phyloP scores from a whole-genome alignment of 202 grass and related monocot genomes.

The Brachypodium distachyon region DNA sequence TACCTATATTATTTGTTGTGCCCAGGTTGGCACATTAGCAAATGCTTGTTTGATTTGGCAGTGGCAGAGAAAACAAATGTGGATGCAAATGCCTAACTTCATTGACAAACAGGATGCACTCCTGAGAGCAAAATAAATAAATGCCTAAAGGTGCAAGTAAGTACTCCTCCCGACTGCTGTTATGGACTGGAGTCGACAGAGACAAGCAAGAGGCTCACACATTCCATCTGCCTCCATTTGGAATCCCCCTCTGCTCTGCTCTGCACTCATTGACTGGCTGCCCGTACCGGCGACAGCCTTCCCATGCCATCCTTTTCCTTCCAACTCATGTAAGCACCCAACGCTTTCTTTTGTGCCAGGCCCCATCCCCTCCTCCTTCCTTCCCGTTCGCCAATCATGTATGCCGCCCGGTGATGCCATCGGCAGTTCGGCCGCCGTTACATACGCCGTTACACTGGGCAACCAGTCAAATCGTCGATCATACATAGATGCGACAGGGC shows the following conservation, averaged over 20 bases:
- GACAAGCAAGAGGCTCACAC: not conserved
- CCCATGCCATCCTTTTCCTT: not conserved
- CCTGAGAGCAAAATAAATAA: not conserved
- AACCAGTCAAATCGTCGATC: not conserved
- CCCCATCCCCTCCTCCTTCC: conserved; percentile 4
- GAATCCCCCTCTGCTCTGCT: conserved; percentile 8
- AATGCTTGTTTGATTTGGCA: not conserved
- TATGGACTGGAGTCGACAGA: not conserved
- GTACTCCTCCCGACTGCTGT: not conserved
- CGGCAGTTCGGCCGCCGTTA: not conserved
- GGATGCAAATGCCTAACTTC: not conserved
- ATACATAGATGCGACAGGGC: not conserved
- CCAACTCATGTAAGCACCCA: not conserved
- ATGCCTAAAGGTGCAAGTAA: not conserved
- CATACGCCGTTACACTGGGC: not conserved
- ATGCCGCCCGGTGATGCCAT: not conserved
- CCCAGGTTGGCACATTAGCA: not conserved
- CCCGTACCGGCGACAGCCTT: conserved; percentile 27
- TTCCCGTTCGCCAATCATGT: not conserved
- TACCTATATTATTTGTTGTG: not conserved
- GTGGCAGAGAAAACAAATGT: not conserved
- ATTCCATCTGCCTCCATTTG: conserved; percentile 32
- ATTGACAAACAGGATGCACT: not conserved
- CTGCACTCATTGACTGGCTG: not conserved
- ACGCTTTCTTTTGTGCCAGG: not conserved